A percentile compares a stretch with the other conserved stretches of the same genome.
Conservation (phyloP, 2,329 filamentous ascomycete genomes). For the Fusarium tricinctum region DNA sequence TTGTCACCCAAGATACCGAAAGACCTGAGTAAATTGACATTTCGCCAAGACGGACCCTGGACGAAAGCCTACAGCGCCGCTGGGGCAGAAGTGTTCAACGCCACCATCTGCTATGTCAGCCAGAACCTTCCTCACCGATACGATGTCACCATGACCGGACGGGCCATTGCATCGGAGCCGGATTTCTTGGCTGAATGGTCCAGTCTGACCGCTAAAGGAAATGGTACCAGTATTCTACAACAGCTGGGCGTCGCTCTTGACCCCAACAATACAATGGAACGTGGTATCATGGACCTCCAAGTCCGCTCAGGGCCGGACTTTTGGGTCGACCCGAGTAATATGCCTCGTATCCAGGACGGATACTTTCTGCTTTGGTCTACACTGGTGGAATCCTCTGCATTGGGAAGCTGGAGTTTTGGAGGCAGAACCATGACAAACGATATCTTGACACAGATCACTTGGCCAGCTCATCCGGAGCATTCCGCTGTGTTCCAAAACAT, state of each 20-base stretch:
- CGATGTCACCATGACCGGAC: conserved; percentile 23
- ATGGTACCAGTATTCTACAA: background rate
- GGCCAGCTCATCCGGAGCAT: conserved; percentile 11
- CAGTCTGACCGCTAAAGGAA: background rate
- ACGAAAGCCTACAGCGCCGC: background rate
- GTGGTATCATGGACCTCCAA: conserved; percentile 17
- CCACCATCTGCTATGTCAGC: conserved; percentile 11
- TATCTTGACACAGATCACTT: background rate
- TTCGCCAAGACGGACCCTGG: conserved; percentile 6
- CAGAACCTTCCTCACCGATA: conserved; percentile 14
- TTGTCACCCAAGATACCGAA: background rate
- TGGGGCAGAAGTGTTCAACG: conserved; percentile 10
- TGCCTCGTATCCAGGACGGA: background rate
- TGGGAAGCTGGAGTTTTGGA: conserved; percentile 14
- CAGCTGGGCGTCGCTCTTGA: conserved; percentile 9
- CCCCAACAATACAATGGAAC: background rate
- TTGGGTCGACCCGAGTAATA: background rate
- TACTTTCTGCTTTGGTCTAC: conserved; percentile 4
- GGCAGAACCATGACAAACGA: background rate
- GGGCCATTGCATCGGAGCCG: conserved; percentile 15
- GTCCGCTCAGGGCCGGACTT: background rate
- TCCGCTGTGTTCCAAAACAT: conserved; percentile 12
- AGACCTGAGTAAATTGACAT: background rate
- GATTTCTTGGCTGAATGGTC: conserved; percentile 8
- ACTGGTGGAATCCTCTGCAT: background rate